Conservation (phyloP, 2,329 filamentous ascomycete species). For the Dothidotthia symphoricarpi region DNA sequence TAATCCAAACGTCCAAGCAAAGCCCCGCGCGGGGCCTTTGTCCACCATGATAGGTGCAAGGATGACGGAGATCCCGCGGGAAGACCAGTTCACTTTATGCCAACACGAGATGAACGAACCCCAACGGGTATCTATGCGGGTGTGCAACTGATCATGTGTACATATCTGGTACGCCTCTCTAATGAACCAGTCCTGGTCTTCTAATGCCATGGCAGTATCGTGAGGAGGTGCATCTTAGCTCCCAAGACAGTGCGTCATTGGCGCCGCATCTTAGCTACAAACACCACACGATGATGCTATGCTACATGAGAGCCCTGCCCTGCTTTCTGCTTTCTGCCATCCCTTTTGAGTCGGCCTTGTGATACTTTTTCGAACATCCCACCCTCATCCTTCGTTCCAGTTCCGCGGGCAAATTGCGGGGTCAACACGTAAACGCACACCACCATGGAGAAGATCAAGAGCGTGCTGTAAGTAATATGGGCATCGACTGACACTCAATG, state of each 20-base stretch:
- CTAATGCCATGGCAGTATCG: too few species aligned
- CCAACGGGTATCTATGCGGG: too few species aligned
- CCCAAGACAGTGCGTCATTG: slow-evolving; percentile 4
- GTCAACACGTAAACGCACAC: slow-evolving; percentile 3
- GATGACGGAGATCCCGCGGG: too few species aligned
- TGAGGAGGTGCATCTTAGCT: too few species aligned
- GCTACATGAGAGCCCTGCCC: slow-evolving; percentile 19
- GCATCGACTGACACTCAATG: slow-evolving; percentile 25
- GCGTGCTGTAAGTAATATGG: slow-evolving; percentile 38
- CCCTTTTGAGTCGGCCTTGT: slow-evolving; percentile 11
- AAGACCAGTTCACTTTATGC: too few species aligned
- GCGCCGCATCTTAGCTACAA: slow-evolving; percentile 5
- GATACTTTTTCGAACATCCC: slow-evolving; percentile 1
- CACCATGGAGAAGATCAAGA: slow-evolving; percentile 49
- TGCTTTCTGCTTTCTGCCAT: slow-evolving; percentile 16
- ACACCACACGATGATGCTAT: slow-evolving; percentile 18
- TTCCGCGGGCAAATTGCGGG: background rate
- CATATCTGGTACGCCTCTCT: too few species aligned
- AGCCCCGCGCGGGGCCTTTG: too few species aligned
- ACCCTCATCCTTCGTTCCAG: slow-evolving; percentile 1
- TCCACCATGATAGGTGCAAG: too few species aligned
- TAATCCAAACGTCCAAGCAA: too few species aligned
- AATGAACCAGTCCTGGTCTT: too few species aligned
- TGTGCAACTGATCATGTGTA: too few species aligned
- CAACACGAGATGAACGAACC: too few species aligned